Evolutionary conservation across 257 asterid species (phyloP), one percentile per base, ranked within the genome.

Genomic region (Leptodermis oblonga): DNA sequence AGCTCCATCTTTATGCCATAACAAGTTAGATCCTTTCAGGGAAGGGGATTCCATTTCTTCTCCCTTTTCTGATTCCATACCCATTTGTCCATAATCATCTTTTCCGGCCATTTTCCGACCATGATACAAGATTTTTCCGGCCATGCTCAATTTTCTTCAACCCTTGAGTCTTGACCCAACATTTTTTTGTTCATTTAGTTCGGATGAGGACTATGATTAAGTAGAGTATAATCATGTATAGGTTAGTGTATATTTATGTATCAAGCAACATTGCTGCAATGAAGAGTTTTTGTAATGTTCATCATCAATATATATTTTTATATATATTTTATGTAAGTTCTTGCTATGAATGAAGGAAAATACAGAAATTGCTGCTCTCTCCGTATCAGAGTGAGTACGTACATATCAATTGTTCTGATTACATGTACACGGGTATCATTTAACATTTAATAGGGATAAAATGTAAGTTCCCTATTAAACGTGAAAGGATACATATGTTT

Each of bases 1-100:
- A 6, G 85, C 72, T 70, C 82, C 96, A 46, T 88, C 96, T 1
- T 39, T 31, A 1, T 88, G 92, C 73, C 96, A 88, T 70, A 82
- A 86, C 84, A 75, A 30, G 66, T 72, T 85, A 69, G 59, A 65
- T 49, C 80, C 84, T 79, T 64, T 42, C 48, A 43, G 34, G 7
- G 72, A 62, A 14, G 66, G n/a, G 71, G 79, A 76, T 53, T 58
- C 33, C 18, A 34, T 74, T 62, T 20, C 37, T 26, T 51, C 65
- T 18, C 67, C 37, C 18, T 64, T 76, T 68, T 41, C 60, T 69
- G 80, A 67, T 66, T 20, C 74, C 39, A 34, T 37, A 20, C 0
- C 77, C 62, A 34, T 70, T 55, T 82, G 92, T 70, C 92, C 92
- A 9, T 86, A 77, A 81, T 51, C 51, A 9, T 41, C 2, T 4